Evolutionary conservation across 108 stramenopile species (phyloP), one percentile per base, ranked within the genome.

Genomic region (Tribonema minus): DNA sequence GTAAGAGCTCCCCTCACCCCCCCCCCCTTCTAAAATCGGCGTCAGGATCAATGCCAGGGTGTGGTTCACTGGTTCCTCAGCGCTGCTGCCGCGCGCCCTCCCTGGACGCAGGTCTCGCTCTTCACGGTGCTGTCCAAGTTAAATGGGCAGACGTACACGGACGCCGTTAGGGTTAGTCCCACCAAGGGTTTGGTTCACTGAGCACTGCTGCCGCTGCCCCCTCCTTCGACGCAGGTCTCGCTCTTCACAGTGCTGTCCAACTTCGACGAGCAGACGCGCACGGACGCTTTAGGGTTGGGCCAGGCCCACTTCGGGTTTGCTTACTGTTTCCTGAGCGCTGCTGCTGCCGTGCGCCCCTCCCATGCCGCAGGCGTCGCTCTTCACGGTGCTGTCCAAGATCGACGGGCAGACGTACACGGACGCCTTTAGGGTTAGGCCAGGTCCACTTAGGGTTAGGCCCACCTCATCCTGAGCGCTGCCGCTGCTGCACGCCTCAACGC

Each of bases 41-140:
- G n/a, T n/a, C n/a, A n/a, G n/a, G n/a, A n/a, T n/a, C n/a, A n/a
- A n/a, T n/a, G n/a, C n/a, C n/a, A n/a, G n/a, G n/a, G n/a, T n/a
- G n/a, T n/a, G n/a, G n/a, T n/a, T n/a, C n/a, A n/a, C n/a, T n/a
- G n/a, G n/a, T n/a, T n/a, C n/a, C n/a, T n/a, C n/a, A n/a, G n/a
- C n/a, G n/a, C n/a, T n/a, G n/a, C n/a, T n/a, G n/a, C n/a, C n/a
- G n/a, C n/a, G n/a, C n/a, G n/a, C n/a, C n/a, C n/a, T n/a, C n/a
- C n/a, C n/a, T 54, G 46, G 20, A 54, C 46, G 20, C 46, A 54
- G 46, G 92, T 97, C 67, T 95, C 96, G 0, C 84, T 99, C 25
- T 93, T 92, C 20, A 88, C 85, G 63, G 91, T 96, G 0, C 72
- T 99, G 70, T 84, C 88, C 25, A 99, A 98, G 82, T 97, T 94